These are phyloP conservation scores for Chaetomium strumarium DNA, from an alignment of 2,329 filamentous ascomycete species.

Conservation along the genomic window DNA sequence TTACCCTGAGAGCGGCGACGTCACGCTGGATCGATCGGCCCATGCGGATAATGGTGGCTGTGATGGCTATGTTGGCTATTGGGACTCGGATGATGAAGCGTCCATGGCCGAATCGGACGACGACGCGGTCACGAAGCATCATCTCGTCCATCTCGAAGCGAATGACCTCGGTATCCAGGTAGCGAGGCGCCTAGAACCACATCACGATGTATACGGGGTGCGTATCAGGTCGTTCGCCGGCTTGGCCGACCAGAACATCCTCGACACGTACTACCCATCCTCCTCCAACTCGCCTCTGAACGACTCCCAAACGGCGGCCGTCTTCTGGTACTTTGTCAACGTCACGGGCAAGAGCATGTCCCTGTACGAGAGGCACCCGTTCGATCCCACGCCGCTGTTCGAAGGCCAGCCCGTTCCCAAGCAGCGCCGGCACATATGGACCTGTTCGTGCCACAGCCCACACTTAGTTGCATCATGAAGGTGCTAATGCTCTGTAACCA, in stretches of 20 bases:
- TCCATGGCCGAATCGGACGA: slow-evolving; percentile 58
- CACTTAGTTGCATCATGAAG: too few relatives aligned
- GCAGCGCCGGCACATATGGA: slow-evolving; percentile 60
- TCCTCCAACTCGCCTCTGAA: slow-evolving; percentile 66
- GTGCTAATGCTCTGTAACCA: slow-evolving; percentile 27
- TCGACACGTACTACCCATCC: slow-evolving; percentile 62
- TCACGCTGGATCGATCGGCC: background rate
- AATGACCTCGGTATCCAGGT: slow-evolving; percentile 38
- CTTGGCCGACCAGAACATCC: slow-evolving; percentile 43
- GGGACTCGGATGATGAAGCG: slow-evolving; percentile 54
- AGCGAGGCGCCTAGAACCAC: slow-evolving; percentile 31
- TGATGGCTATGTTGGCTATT: slow-evolving; percentile 33
- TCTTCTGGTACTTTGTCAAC: slow-evolving; percentile 89
- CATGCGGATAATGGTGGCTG: background rate
- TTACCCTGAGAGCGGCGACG: background rate
- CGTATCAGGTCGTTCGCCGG: slow-evolving; percentile 45
- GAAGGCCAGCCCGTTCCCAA: slow-evolving; percentile 54
- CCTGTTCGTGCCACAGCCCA: slow-evolving; percentile 37
- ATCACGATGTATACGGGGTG: slow-evolving; percentile 39
- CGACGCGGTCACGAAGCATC: slow-evolving; percentile 40
- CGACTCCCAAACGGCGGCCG: slow-evolving; percentile 70
- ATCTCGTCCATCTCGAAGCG: slow-evolving; percentile 33
- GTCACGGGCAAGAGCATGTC: slow-evolving; percentile 83
- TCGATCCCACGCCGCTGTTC: slow-evolving; percentile 64
- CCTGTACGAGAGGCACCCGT: slow-evolving; percentile 76